Conservation (phyloP, 495 filamentous ascomycete genomes). For the Aspergillus sparsus region DNA sequence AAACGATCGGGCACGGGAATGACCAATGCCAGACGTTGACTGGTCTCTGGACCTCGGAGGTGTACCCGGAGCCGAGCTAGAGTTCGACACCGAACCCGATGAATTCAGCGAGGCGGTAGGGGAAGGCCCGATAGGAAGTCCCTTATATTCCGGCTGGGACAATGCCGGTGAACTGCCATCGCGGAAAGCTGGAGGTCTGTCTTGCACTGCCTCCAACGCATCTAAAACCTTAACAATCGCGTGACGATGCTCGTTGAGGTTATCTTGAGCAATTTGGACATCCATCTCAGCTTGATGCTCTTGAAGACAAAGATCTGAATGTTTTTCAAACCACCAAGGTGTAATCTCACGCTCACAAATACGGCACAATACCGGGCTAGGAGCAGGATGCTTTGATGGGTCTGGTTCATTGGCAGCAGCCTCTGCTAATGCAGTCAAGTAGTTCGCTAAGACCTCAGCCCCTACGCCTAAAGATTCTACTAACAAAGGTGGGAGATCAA, state of each 20-base stretch:
- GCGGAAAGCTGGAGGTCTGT: conserved; percentile 59
- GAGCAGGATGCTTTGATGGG: conserved; percentile 78
- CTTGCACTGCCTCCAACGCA: conserved; percentile 79
- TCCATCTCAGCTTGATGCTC: conserved; percentile 98
- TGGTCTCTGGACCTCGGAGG: conserved; percentile 77
- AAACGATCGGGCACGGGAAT: conserved; percentile 77
- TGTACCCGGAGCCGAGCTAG: conserved; percentile 69
- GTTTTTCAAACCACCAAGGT: conserved; percentile 99
- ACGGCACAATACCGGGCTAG: conserved; percentile 86
- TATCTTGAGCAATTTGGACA: conserved; percentile 92
- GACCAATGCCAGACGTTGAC: conserved; percentile 69
- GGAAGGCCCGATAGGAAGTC: conserved; percentile 78
- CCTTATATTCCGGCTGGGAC: conserved; percentile 84
- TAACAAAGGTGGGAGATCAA: conserved; percentile 86
- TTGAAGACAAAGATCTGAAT: conserved; percentile 92
- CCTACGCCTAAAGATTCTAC: conserved; percentile 93
- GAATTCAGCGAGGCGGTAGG: conserved; percentile 51
- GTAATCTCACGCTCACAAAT: conserved; percentile 97
- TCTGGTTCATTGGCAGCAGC: conserved; percentile 86
- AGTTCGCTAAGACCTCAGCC: conserved; percentile 90
- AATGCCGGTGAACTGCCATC: conserved; percentile 52
- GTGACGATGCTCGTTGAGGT: conserved; percentile 88
- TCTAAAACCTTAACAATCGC: conserved; percentile 95
- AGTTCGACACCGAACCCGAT: conserved; percentile 61
- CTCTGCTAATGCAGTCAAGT: conserved; percentile 87